Evolutionary conservation across 345 rosid species (phyloP), one percentile per base, ranked within the genome.

Genomic region (Citrus medica): DNA sequence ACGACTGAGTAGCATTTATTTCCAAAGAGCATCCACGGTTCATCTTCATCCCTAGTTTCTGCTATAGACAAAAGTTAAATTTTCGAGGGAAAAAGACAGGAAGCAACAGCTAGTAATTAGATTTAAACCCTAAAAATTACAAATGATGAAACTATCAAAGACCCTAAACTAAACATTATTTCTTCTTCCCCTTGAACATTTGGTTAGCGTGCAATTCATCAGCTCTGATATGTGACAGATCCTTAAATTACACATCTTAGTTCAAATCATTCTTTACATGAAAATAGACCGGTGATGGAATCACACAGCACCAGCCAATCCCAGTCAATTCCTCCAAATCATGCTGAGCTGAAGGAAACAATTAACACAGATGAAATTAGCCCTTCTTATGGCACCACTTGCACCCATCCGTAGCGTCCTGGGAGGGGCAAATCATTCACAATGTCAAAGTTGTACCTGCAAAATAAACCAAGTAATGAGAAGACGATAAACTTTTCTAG

Each of bases 381-480:
- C 42, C 19, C 76, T 40, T 30, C 71, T 88, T 84, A 89, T 30
- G 89, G 94, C 73, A 55, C 19, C 77, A 87, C 77, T 88, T 86
- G 89, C 73, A 82, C 89, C 98, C 98, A 93, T 37, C 90, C 93
- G 37, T 87, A 93, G 27, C 90, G 91, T 35, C 98, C 98, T 0
- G 92, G 87, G n/a, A 93, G 88, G 25, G 98, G 98, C 71, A 78
- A 25, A 35, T 90, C 98, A 56, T 85, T 92, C 75, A 79, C 84
- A 12, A 90, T 62, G 80, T 95, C 98, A 79, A 90, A 95, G 93
- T 95, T 91, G 81, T 91, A 93, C 88, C 97, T 93, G 89, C 81
- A 85, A 79, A 51, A 58, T 30, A 65, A 72, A 55, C 77, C 48
- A 5, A 46, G 17, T 32, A n/a, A 32, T n/a, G n/a, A 62, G 32